Conservation (phyloP, 257 asterid genomes). For the Lithospermum erythrorhizon region DNA sequence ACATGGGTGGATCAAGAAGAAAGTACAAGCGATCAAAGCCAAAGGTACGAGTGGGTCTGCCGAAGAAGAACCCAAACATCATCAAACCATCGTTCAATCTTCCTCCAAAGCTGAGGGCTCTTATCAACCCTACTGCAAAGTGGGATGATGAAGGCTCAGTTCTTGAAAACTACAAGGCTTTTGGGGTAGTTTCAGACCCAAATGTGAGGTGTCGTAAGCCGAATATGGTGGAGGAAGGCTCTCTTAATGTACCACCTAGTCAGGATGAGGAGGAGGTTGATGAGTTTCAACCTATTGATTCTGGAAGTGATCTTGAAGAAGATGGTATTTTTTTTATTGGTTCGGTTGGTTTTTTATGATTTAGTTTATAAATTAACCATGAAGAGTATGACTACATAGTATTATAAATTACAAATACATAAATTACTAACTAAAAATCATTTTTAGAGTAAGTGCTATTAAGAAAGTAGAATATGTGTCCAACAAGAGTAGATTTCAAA, state of each 20-base stretch:
- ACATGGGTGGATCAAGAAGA: constrained; percentile 91
- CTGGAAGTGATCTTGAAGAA: constrained; percentile 94
- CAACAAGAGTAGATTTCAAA: too few relatives aligned
- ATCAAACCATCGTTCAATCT: constrained; percentile 89
- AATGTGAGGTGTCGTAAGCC: constrained; percentile 76
- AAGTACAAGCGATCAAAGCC: constrained; percentile 67
- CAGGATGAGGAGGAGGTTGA: constrained; percentile 14
- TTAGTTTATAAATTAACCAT: too few relatives aligned
- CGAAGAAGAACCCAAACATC: constrained; percentile 57
- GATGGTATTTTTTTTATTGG: constrained; percentile 80
- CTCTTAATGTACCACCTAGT: constrained; percentile 60
- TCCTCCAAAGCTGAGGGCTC: constrained; percentile 66
- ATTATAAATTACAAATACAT: too few relatives aligned
- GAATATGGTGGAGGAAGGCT: constrained; percentile 56
- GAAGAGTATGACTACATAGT: too few relatives aligned
- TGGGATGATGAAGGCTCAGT: constrained; percentile 91
- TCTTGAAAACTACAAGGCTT: constrained; percentile 77
- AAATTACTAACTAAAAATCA: too few relatives aligned
- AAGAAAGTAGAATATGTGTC: too few relatives aligned
- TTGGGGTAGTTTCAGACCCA: constrained; percentile 89
- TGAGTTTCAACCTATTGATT: constrained; percentile 49
- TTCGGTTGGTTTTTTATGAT: too few relatives aligned
- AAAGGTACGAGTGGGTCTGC: constrained; percentile 70
- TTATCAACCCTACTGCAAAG: constrained; percentile 37
- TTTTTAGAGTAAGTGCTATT: too few relatives aligned